Base-by-base conservation (phyloP, 345 rosid genomes). In the Dovyalis caffra region DNA sequence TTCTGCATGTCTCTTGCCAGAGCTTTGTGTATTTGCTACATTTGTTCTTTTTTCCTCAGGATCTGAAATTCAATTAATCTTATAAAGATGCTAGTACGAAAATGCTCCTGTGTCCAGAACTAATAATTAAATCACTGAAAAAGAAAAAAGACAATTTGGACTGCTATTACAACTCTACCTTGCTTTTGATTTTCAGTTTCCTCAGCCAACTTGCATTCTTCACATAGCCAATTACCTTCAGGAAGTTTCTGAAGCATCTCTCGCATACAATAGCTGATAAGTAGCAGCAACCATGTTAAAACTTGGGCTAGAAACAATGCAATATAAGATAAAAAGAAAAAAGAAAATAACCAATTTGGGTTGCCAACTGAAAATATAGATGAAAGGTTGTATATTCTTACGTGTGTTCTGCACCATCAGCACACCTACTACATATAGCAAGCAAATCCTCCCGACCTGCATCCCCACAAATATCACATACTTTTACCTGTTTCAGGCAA, bases 341-440 rank as follows among this genome's bases (percentile, higher is more conserved):
- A n/a, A 14, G 14, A 23, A 1, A 21, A 67, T 51, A 53, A 78
- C 10, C 18, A 53, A 64, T 10, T 45, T 43, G 68, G 43, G 6
- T 56, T 49, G 53, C 74, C 38, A 25, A 20, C 12, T 32, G 35
- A 74, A 51, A 77, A 79, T 43, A 40, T 31, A 31, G 45, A 56
- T 51, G 60, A 67, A 69, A 61, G 15, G 53, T 56, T 62, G 26
- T 76, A 75, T 68, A 74, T n/a, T 32, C 97, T 90, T 91, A 96
- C 99, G 85, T 96, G 88, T 96, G 99, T 87, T 96, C 98, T 74
- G 98, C 99, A 74, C 99, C 99, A 86, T 96, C 99, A 79, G 83
- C 81, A 84, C 99, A 96, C 81, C 87, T 80, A 71, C 95, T 85
- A 82, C 99, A 96, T 80, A 90, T 86, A 73, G 97, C 99, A 38